A percentile compares a stretch with the other conserved stretches of the same genome.
These are phyloP conservation scores for Cutaneotrichosporon sp. DNA, from an alignment of 1,284 basidiomycete species.

Conservation along the genomic window DNA sequence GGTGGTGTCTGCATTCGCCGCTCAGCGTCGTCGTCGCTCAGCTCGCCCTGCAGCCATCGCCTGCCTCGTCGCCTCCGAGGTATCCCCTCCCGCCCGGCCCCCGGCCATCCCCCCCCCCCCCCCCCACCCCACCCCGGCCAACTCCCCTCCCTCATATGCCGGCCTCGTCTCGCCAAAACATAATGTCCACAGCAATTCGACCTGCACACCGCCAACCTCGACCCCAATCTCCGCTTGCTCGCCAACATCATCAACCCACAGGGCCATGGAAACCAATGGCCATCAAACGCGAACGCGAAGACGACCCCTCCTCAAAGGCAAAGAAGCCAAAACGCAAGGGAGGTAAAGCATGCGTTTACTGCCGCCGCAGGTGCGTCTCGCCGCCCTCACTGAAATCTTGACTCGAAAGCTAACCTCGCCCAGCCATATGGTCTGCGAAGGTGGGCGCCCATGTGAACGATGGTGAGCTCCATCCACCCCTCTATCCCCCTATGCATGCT, in stretches of 20 bases:
- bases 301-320: neutral
- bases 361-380: slow-evolving; percentile 68
- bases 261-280: slow-evolving; percentile 2
- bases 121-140: too few species aligned
- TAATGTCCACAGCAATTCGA: neutral
- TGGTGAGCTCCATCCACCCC: slow-evolving; percentile 60
- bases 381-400: too few species aligned
- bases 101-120: too few species aligned
- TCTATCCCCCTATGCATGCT: neutral
- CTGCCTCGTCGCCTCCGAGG: too few species aligned
- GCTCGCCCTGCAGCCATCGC: too few species aligned
- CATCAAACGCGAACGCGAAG: neutral
- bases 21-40: too few species aligned
- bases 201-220: too few species aligned
- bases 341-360: slow-evolving; percentile 84
- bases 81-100: too few species aligned
- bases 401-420: too few species aligned
- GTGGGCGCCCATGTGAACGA: slow-evolving; percentile 74
- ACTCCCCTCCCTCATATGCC: neutral
- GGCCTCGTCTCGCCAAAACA: slow-evolving; percentile 2
- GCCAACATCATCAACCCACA: neutral
- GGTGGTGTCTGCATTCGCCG: too few species aligned
- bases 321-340: slow-evolving; percentile 54
- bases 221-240: neutral
- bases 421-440: slow-evolving; percentile 74